Evolutionary conservation across 148 eudicot genomes (phyloP).

Genomic region (Agrostemma githago): DNA sequence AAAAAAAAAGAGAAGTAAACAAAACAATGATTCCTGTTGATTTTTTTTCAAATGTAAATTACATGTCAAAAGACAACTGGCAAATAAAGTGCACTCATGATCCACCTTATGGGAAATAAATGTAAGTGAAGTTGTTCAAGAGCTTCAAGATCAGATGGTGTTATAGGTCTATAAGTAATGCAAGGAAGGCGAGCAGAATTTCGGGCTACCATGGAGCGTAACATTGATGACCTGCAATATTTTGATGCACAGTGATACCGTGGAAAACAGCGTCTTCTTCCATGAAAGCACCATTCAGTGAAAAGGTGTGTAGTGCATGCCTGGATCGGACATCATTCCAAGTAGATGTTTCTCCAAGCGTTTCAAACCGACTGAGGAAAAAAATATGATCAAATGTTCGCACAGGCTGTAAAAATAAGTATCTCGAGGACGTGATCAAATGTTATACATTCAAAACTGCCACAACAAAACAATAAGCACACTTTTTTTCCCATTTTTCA

Average conservation of each 20-base stretch:
- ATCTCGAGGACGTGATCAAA: background rate
- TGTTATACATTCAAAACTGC: background rate
- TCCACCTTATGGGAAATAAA: conserved; percentile 87
- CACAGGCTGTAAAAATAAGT: background rate
- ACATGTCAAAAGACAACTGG: background rate
- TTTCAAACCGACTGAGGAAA: conserved; percentile 1
- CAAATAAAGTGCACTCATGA: background rate
- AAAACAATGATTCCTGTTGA: background rate
- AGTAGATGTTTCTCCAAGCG: background rate
- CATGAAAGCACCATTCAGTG: conserved; percentile 45
- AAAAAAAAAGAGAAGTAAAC: background rate
- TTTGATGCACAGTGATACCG: conserved; percentile 27
- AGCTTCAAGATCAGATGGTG: conserved; percentile 62
- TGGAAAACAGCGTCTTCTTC: conserved; percentile 28
- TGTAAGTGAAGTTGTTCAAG: conserved; percentile 67
- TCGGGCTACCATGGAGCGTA: conserved; percentile 57
- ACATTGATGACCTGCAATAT: conserved; percentile 50
- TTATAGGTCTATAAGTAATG: conserved; percentile 67
- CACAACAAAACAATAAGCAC: no score
- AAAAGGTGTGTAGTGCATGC: conserved; percentile 1
- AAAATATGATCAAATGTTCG: background rate
- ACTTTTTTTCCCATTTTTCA: no score
- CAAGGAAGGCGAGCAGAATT: conserved; percentile 47
- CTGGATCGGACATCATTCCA: conserved; percentile 8
- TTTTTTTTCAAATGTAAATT: background rate